Percentiles rank a stretch among this genome's conserved stretches.
phyloP scores from a whole-genome alignment of 257 asterid species.

The Cordia subcordata region DNA sequence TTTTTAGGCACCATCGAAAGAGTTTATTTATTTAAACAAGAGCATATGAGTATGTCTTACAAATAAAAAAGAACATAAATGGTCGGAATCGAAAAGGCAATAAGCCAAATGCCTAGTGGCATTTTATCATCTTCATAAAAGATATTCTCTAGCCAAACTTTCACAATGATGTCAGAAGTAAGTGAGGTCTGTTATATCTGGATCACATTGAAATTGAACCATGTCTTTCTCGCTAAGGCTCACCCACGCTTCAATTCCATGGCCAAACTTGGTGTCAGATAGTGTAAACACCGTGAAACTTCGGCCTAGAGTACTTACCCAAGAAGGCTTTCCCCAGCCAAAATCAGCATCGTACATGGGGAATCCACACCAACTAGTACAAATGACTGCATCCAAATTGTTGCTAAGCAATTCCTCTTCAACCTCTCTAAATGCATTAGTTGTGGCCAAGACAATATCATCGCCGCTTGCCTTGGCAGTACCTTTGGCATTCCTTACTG shows the following conservation, averaged over 20 bases:
- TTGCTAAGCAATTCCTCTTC: background rate
- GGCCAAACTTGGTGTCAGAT: background rate
- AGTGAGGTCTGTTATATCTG: slow-evolving; percentile 1
- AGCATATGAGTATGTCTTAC: too few species aligned
- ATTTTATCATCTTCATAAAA: too few species aligned
- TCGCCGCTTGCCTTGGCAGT: background rate
- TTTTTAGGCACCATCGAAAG: too few species aligned
- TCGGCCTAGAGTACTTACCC: slow-evolving; percentile 1
- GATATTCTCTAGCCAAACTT: too few species aligned
- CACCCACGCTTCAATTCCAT: slow-evolving; percentile 25
- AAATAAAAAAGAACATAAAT: too few species aligned
- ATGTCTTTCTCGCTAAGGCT: slow-evolving; percentile 16
- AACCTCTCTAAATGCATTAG: background rate
- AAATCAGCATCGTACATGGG: slow-evolving; percentile 29
- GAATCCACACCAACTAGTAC: slow-evolving; percentile 32
- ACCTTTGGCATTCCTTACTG: slow-evolving; percentile 4
- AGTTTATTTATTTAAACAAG: too few species aligned
- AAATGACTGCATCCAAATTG: slow-evolving; percentile 8
- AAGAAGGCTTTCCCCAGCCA: slow-evolving; percentile 34
- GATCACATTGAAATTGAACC: slow-evolving; percentile 10
- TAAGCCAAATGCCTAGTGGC: too few species aligned
- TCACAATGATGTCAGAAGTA: background rate
- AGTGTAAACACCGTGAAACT: background rate
- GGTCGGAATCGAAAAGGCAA: too few species aligned
- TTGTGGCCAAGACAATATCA: background rate